These are phyloP conservation scores for Ceratobasidium sp. DNA, from an alignment of 1,284 basidiomycete species.

Conservation along the genomic window DNA sequence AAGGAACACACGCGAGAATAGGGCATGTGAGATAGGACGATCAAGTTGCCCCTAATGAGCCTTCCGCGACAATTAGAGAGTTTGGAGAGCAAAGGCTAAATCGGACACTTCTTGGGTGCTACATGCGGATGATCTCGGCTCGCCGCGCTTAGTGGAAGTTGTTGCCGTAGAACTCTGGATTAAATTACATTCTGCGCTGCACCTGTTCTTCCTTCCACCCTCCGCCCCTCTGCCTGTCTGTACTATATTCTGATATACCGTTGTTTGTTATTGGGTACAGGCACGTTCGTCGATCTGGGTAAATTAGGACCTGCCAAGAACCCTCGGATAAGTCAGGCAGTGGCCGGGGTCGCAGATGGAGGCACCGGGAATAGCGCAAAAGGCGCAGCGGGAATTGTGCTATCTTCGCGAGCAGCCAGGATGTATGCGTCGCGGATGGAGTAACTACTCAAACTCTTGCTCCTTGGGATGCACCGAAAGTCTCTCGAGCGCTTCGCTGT, in stretches of 20 bases:
- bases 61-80: not conserved
- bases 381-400: conserved; percentile 38
- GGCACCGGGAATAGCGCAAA: conserved; percentile 38
- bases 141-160: not conserved
- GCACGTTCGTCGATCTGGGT: not conserved
- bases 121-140: not conserved
- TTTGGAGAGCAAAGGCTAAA: not conserved
- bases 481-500: not conserved
- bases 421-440: conserved; percentile 11
- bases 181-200: not conserved
- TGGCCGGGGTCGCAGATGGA: conserved; percentile 8
- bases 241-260: no score
- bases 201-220: not conserved
- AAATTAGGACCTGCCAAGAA: conserved; percentile 14
- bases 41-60: not conserved
- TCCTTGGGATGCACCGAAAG: not conserved
- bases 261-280: no score
- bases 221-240: no score
- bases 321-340: not conserved
- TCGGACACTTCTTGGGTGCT: not conserved
- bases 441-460: not conserved
- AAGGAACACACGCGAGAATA: no score
- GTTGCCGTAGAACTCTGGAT: no score
- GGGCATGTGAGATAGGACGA: not conserved
- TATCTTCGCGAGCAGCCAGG: not conserved